Conservation (phyloP, 768 basidiomycete genomes). For the Coprinopsis sp. region DNA sequence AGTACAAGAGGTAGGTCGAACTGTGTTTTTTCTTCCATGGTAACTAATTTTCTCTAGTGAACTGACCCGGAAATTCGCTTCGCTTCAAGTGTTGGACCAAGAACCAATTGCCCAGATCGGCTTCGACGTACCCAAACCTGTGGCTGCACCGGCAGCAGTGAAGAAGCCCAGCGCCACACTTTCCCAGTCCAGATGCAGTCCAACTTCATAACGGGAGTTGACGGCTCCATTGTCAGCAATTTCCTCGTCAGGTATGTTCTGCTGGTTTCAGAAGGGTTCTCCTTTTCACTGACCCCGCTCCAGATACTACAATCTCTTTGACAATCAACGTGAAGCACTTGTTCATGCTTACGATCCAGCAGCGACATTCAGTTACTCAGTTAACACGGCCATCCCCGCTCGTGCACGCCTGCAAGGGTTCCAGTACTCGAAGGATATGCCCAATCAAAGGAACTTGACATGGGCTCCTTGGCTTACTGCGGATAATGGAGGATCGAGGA, state of each 20-base stretch:
- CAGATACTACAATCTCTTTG: constrained; percentile 85
- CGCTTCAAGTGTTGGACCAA: constrained; percentile 79
- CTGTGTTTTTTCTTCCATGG: not conserved
- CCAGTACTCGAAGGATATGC: constrained; percentile 58
- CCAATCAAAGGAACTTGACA: constrained; percentile 78
- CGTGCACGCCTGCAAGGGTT: constrained; percentile 73
- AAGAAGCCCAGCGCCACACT: constrained; percentile 53
- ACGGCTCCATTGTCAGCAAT: constrained; percentile 59
- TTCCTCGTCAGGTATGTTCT: constrained; percentile 67
- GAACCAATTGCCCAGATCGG: constrained; percentile 74
- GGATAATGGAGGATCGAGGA: constrained; percentile 64
- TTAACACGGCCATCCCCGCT: constrained; percentile 76
- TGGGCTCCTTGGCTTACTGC: constrained; percentile 68
- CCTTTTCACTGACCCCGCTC: constrained; percentile 5
- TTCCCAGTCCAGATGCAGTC: constrained; percentile 76
- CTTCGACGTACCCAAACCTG: constrained; percentile 71
- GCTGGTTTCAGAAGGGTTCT: constrained; percentile 4
- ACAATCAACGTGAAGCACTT: constrained; percentile 65
- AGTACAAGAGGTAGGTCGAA: constrained; percentile 60
- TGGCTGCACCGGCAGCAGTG: constrained; percentile 40
- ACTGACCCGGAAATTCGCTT: constrained; percentile 73
- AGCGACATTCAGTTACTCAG: constrained; percentile 89
- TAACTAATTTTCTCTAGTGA: constrained; percentile 45
- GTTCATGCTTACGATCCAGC: constrained; percentile 72
- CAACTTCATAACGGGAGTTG: constrained; percentile 73